Evolutionary conservation across 108 stramenopile genomes (phyloP).

Genomic region (Skeletonema potamos): DNA sequence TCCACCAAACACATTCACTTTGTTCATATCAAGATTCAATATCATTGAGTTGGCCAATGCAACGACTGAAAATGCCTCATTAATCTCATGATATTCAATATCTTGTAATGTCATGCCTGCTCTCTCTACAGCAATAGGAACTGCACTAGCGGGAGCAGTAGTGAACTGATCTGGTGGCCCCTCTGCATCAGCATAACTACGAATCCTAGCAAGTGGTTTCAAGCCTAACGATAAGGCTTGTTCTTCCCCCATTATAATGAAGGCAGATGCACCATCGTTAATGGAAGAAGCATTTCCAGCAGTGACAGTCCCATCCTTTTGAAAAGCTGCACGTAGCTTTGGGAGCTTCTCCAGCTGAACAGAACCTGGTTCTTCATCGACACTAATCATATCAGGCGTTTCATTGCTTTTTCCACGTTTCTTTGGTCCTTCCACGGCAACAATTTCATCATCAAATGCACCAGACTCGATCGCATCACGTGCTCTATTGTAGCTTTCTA

Average conservation of each 20-base stretch:
- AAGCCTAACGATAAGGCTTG: slow-evolving; percentile 66
- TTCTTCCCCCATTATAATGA: slow-evolving; percentile 87
- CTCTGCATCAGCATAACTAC: slow-evolving; percentile 87
- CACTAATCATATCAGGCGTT: slow-evolving; percentile 46
- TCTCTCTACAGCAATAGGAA: slow-evolving; percentile 81
- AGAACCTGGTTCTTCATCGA: slow-evolving; percentile 87
- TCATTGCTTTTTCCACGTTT: slow-evolving; percentile 50
- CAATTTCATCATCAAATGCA: slow-evolving; percentile 76
- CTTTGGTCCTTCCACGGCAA: slow-evolving; percentile 67
- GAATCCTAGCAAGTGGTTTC: slow-evolving; percentile 81
- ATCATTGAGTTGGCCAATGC: slow-evolving; percentile 89
- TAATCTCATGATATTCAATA: slow-evolving; percentile 96
- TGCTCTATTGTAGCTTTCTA: slow-evolving; percentile 83
- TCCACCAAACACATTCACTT: slow-evolving; percentile 94
- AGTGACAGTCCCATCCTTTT: slow-evolving; percentile 92
- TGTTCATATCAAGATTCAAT: slow-evolving; percentile 70
- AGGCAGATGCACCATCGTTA: slow-evolving; percentile 95
- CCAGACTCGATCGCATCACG: slow-evolving; percentile 69
- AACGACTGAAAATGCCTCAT: slow-evolving; percentile 98
- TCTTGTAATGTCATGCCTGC: slow-evolving; percentile 79
- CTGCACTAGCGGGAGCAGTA: slow-evolving; percentile 88
- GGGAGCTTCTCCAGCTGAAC: slow-evolving; percentile 77
- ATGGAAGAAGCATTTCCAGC: slow-evolving; percentile 96
- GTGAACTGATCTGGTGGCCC: slow-evolving; percentile 92
- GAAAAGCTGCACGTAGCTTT: slow-evolving; percentile 84